phyloP scores from a whole-genome alignment of 2,329 filamentous ascomycete species.

The Knoxdaviesia proteae region DNA sequence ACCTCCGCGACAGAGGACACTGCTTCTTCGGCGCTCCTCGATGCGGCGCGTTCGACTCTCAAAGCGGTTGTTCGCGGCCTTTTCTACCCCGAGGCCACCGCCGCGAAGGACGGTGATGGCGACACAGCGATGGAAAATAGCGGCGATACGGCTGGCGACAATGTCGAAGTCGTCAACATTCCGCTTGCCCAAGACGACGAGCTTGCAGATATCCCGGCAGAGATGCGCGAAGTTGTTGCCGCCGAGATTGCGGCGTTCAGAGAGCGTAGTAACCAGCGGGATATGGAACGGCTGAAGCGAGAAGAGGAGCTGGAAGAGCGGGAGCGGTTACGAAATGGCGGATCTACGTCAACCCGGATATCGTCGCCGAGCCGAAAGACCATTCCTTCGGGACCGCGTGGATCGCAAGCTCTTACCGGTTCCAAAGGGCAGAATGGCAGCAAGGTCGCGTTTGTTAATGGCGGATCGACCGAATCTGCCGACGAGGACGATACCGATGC shows the following conservation, averaged over 20 bases:
- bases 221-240: slow-evolving; percentile 89
- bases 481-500: slow-evolving; percentile 80
- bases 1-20: slow-evolving; percentile 12
- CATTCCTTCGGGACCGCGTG: slow-evolving; percentile 53
- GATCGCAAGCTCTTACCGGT: slow-evolving; percentile 39
- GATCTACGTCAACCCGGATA: slow-evolving; percentile 10
- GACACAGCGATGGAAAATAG: slow-evolving; percentile 52
- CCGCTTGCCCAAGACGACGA: slow-evolving; percentile 78
- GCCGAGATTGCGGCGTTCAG: slow-evolving; percentile 88
- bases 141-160: slow-evolving; percentile 38
- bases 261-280: slow-evolving; percentile 71
- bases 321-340: slow-evolving; percentile 53
- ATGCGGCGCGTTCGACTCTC: slow-evolving; percentile 49
- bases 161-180: slow-evolving; percentile 76
- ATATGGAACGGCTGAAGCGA: slow-evolving; percentile 65
- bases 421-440: slow-evolving; percentile 44
- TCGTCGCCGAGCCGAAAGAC: slow-evolving; percentile 30
- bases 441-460: slow-evolving; percentile 52
- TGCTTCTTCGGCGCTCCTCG: slow-evolving; percentile 8
- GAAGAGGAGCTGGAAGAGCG: slow-evolving; percentile 86
- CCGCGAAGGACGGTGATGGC: slow-evolving; percentile 34
- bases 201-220: slow-evolving; percentile 79
- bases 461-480: slow-evolving; percentile 25
- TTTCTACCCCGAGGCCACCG: slow-evolving; percentile 40
- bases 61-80: slow-evolving; percentile 48